Conservation (phyloP, 768 basidiomycete genomes). For the Exidia glandulosa region DNA sequence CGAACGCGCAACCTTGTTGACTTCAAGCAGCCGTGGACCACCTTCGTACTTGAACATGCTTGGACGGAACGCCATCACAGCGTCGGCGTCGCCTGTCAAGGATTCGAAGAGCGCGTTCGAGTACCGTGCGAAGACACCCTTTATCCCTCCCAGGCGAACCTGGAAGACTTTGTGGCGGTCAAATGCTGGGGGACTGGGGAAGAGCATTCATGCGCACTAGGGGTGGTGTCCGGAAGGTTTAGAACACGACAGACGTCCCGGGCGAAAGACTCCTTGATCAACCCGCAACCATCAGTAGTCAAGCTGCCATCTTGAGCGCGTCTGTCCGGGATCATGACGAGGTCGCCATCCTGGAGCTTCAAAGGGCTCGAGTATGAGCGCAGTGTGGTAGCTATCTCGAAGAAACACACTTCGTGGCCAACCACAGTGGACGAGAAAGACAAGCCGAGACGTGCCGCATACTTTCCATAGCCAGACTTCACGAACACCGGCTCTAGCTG, state of each 20-base stretch:
- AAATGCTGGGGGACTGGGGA: neutral
- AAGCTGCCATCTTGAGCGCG: slow-evolving; percentile 10
- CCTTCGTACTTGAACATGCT: slow-evolving; percentile 13
- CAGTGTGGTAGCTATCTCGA: neutral
- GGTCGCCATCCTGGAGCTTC: slow-evolving; percentile 8
- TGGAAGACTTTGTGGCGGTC: slow-evolving; percentile 9
- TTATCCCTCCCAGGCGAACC: slow-evolving; percentile 12
- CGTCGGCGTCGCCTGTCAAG: slow-evolving; percentile 3
- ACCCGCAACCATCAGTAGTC: slow-evolving; percentile 16
- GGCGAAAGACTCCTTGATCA: slow-evolving; percentile 13
- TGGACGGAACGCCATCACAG: slow-evolving; percentile 11
- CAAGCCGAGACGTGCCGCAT: slow-evolving; percentile 14
- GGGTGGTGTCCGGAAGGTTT: slow-evolving; percentile 4
- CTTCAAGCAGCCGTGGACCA: slow-evolving; percentile 8
- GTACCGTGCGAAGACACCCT: slow-evolving; percentile 11
- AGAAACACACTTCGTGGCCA: slow-evolving; percentile 5
- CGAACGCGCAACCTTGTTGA: slow-evolving; percentile 8
- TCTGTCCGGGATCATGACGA: slow-evolving; percentile 7
- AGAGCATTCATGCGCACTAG: slow-evolving; percentile 4
- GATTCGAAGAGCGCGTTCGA: slow-evolving; percentile 10
- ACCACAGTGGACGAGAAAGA: slow-evolving; percentile 14
- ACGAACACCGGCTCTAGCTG: slow-evolving; percentile 11
- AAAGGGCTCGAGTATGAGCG: neutral
- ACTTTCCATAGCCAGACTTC: slow-evolving; percentile 13
- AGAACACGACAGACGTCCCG: slow-evolving; percentile 3